Percentiles rank a stretch among this genome's conserved stretches.
These are phyloP conservation scores for Silene noctiflora DNA, from an alignment of 179 eudicot genomes.

Conservation along the genomic window DNA sequence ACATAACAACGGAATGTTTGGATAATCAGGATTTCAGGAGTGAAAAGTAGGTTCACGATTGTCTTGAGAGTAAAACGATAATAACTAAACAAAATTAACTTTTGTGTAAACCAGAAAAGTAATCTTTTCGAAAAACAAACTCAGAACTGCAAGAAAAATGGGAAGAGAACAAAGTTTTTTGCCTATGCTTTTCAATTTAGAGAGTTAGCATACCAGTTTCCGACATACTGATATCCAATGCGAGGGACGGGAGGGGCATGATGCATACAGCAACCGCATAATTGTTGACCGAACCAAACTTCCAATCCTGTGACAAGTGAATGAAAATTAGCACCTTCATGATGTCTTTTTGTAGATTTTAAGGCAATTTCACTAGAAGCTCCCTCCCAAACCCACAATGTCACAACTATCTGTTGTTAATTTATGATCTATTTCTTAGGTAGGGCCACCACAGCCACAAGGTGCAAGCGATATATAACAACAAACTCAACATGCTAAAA, in stretches of 20 bases:
- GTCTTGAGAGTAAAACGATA: background rate
- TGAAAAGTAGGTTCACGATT: background rate
- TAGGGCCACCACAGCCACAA: no score
- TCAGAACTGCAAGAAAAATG: slow-evolving; percentile 3
- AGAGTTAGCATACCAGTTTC: slow-evolving; percentile 50
- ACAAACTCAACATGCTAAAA: background rate
- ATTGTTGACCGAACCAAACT: slow-evolving; percentile 76
- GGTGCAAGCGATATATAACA: slow-evolving; percentile 1
- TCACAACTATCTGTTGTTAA: background rate
- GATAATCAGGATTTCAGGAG: slow-evolving; percentile 7
- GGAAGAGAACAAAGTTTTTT: background rate
- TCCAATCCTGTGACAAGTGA: slow-evolving; percentile 61
- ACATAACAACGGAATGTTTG: background rate
- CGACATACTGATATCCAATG: slow-evolving; percentile 88
- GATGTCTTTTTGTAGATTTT: no score
- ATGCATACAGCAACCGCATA: slow-evolving; percentile 86
- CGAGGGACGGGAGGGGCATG: slow-evolving; percentile 81
- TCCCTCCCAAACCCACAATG: background rate
- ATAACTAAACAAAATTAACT: background rate
- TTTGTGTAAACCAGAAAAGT: slow-evolving; percentile 2
- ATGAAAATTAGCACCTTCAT: slow-evolving; percentile 1
- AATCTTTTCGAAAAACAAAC: background rate
- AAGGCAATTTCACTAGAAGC: background rate
- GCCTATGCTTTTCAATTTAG: background rate
- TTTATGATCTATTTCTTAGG: background rate